Conservation (phyloP, 352 stramenopile genomes). For the Pythium dissimile region DNA sequence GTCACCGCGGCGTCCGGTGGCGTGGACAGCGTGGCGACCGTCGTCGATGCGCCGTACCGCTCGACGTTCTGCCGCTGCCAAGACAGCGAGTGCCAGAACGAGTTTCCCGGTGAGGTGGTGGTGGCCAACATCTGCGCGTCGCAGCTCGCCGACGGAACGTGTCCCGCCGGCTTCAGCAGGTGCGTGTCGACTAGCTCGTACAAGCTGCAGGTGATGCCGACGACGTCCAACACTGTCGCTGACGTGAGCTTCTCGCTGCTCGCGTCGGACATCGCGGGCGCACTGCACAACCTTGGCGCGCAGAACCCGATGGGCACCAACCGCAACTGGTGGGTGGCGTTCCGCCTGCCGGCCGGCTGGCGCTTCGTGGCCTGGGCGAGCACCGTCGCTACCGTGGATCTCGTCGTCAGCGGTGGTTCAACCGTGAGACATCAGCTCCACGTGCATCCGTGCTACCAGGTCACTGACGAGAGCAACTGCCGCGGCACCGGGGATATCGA, state of each 20-base stretch:
- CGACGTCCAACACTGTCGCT: conserved; percentile 58
- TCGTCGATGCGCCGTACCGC: conserved; percentile 36
- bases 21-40: too few species aligned
- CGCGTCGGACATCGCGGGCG: conserved; percentile 63
- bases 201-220: conserved; percentile 54
- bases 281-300: conserved; percentile 63
- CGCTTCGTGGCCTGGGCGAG: conserved; percentile 67
- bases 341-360: conserved; percentile 58
- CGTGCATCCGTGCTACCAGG: conserved; percentile 44
- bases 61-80: conserved; percentile 73
- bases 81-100: conserved; percentile 63
- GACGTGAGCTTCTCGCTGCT: conserved; percentile 69
- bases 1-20: background rate
- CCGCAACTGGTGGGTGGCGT: conserved; percentile 68
- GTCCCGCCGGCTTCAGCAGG: conserved; percentile 52
- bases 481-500: conserved; percentile 25
- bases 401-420: conserved; percentile 11
- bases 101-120: conserved; percentile 38
- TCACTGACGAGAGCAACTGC: conserved; percentile 50
- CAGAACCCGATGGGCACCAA: conserved; percentile 45
- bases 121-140: conserved; percentile 39
- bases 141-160: conserved; percentile 43
- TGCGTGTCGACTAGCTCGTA: conserved; percentile 60
- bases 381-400: conserved; percentile 46
- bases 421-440: conserved; percentile 14